A percentile compares a stretch with the other conserved stretches of the same genome.
These are phyloP conservation scores for Musa balbisiana DNA, from an alignment of 202 grass and related monocot genomes.

Conservation along the genomic window DNA sequence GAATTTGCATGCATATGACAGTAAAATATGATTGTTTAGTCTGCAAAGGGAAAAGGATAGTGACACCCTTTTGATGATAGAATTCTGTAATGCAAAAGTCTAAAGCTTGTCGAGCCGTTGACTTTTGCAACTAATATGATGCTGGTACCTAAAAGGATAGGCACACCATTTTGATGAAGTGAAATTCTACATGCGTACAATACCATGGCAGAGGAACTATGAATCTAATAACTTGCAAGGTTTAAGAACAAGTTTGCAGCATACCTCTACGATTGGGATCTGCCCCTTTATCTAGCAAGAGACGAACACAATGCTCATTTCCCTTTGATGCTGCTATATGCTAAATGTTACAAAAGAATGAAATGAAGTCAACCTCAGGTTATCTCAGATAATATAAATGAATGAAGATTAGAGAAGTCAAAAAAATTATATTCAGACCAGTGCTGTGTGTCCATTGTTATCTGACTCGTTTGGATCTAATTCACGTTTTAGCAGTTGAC, in stretches of 20 bases:
- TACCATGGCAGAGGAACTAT: too few relatives aligned
- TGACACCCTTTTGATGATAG: too few relatives aligned
- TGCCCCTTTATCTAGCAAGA: conserved; percentile 65
- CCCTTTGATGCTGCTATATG: conserved; percentile 92
- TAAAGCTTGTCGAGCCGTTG: too few relatives aligned
- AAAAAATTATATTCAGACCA: conserved; percentile 38
- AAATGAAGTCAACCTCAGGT: neutral
- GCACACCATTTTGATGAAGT: too few relatives aligned
- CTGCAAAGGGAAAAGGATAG: too few relatives aligned
- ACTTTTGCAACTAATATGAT: too few relatives aligned
- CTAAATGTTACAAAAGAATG: conserved; percentile 36
- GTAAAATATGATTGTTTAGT: too few relatives aligned
- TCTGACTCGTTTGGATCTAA: conserved; percentile 77
- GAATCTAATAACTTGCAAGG: too few relatives aligned
- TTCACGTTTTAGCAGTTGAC: conserved; percentile 75
- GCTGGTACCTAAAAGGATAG: too few relatives aligned
- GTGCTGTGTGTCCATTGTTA: conserved; percentile 56
- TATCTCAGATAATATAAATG: neutral
- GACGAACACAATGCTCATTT: conserved; percentile 52
- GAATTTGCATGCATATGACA: too few relatives aligned
- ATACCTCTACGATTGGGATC: conserved; percentile 80
- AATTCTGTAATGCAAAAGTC: too few relatives aligned
- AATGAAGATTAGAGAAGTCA: neutral
- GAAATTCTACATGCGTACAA: too few relatives aligned
- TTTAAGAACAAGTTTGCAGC: conserved; percentile 9